Base-by-base conservation (phyloP, 192 early-diverging fungal genomes). In the Kappamyces sp. region DNA sequence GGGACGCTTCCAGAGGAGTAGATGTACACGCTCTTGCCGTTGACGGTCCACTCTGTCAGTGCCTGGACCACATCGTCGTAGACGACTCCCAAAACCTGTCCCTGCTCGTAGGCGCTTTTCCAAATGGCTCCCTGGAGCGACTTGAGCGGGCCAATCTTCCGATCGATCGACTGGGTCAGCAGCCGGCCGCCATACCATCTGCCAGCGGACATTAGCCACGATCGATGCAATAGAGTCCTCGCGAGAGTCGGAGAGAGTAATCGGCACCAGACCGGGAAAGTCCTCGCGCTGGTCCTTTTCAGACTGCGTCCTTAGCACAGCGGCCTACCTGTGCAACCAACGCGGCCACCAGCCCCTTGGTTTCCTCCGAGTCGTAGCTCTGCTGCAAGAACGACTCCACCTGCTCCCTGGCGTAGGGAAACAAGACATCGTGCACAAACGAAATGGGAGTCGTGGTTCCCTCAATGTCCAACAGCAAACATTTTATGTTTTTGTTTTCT, bases 1-100 rank as follows among this genome's bases (percentile, higher is more conserved):
- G n/a, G n/a, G n/a, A 99, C 79, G 47, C 91, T 93, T 6, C 96
- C 96, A 59, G 93, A 96, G 31, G 93, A 96, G 78, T 97, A 99
- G 36, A 99, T 96, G 64, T 86, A 96, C 42, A 97, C 76, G 59
- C 74, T 75, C 42, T 78, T 73, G 29, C 75, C 79, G 3, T 62
- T 5, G 29, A 33, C 54, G 22, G 64, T 72, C 93, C 93, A 97
- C 29, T 66, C 47, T 5, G 85, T 68, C 0, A 99, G 79, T 1
- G 87, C 86, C 6, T 78, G 76, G 3, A 88, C 72, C 1, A 96
- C 96, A 70, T 99, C 96, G 8, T 80, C 72, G 60, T 88, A 99
- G 7, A 99, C 71, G n/a, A 67, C 76, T 47, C 91, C 86, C 57
- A 76, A 71, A 36, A 99, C 66, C 57, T 83, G 72, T 7, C 91